phyloP scores from a whole-genome alignment of 805 yeast genomes.

The Blastobotrys robertii region DNA sequence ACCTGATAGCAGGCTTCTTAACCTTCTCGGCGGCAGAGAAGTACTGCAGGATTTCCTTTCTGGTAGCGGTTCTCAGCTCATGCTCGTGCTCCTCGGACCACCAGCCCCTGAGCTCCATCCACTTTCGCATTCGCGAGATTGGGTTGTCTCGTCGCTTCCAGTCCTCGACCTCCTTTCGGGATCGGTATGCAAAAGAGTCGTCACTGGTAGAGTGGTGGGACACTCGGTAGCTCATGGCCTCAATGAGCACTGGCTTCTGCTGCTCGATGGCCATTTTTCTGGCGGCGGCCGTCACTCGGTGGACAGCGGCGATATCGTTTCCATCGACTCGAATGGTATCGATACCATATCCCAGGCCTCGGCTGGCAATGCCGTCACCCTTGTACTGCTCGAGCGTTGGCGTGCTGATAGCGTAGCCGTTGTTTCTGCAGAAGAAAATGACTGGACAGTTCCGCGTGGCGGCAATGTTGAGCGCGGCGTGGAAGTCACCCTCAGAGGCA shows the following conservation, averaged over 20 bases:
- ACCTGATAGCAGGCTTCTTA: constrained; percentile 20
- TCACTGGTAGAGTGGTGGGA: constrained; percentile 29
- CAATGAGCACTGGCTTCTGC: constrained; percentile 24
- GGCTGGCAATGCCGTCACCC: constrained; percentile 28
- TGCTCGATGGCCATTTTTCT: constrained; percentile 19
- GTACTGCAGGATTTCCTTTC: constrained; percentile 20
- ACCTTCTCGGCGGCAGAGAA: constrained; percentile 24
- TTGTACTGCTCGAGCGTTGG: constrained; percentile 27
- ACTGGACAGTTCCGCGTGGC: constrained; percentile 28
- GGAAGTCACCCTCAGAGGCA: constrained; percentile 30
- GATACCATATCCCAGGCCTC: constrained; percentile 28
- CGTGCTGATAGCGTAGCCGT: constrained; percentile 29
- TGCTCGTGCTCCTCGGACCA: constrained; percentile 26
- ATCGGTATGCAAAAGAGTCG: constrained; percentile 28
- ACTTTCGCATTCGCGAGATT: constrained; percentile 24
- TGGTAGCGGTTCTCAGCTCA: constrained; percentile 14
- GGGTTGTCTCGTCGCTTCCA: constrained; percentile 29
- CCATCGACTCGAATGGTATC: constrained; percentile 29
- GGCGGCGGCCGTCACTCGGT: constrained; percentile 21
- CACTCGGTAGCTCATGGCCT: constrained; percentile 29
- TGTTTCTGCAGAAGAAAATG: constrained; percentile 27
- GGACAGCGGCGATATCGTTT: constrained; percentile 25
- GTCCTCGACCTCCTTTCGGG: constrained; percentile 25
- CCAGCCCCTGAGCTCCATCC: constrained; percentile 21
- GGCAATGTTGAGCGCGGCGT: constrained; percentile 29